Evolutionary conservation across 768 basidiomycete genomes (phyloP).

Genomic region (Arthromyces matolae): DNA sequence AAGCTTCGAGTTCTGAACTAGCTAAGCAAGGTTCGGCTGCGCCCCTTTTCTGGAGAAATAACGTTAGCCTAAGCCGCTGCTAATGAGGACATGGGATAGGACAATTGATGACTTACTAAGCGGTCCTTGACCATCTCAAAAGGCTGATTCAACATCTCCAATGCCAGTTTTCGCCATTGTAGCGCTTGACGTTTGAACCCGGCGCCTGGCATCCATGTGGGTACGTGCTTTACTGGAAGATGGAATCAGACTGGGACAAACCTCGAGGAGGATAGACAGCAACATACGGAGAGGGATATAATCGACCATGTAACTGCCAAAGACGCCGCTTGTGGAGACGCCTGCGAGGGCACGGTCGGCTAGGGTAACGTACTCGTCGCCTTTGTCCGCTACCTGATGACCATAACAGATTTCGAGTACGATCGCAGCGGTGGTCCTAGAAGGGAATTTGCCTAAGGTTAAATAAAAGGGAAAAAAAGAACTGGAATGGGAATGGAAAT

Average conservation of each 20-base stretch:
- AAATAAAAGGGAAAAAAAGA: too few species aligned
- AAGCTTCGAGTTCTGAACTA: slow-evolving; percentile 1
- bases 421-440: slow-evolving; percentile 8
- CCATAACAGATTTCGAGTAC: slow-evolving; percentile 15
- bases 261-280: too few species aligned
- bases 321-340: slow-evolving; percentile 15
- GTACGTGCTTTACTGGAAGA: slow-evolving; percentile 33
- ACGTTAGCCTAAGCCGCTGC: too few species aligned
- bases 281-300: slow-evolving; percentile 8
- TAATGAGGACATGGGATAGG: too few species aligned
- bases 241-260: too few species aligned
- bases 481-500: not conserved
- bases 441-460: too few species aligned
- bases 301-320: slow-evolving; percentile 22
- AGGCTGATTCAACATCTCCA: slow-evolving; percentile 35
- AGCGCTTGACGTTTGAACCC: slow-evolving; percentile 38
- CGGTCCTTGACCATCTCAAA: slow-evolving; percentile 16
- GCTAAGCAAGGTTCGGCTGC: slow-evolving; percentile 1
- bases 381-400: slow-evolving; percentile 18
- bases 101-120: too few species aligned
- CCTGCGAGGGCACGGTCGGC: slow-evolving; percentile 23
- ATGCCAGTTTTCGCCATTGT: slow-evolving; percentile 29
- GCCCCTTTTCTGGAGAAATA: not conserved
- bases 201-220: slow-evolving; percentile 47
- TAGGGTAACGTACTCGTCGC: slow-evolving; percentile 22